Percentiles rank a stretch among this genome's conserved stretches.
These are phyloP conservation scores for Kuraishia hungarica DNA, from an alignment of 805 yeast genomes.

Conservation along the genomic window DNA sequence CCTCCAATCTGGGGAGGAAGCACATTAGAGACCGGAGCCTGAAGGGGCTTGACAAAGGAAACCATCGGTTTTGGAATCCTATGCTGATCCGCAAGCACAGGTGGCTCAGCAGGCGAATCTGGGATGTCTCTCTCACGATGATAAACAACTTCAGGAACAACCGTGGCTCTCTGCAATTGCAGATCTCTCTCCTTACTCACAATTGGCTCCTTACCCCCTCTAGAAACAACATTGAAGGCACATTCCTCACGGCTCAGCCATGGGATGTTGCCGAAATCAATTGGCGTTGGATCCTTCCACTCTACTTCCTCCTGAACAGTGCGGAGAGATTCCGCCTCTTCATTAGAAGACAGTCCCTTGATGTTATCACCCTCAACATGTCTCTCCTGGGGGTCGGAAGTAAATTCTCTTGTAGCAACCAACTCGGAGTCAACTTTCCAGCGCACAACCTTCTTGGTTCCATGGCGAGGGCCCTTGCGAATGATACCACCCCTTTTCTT, in stretches of 20 bases:
- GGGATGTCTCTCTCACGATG: neutral
- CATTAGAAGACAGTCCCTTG: neutral
- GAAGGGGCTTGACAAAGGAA: neutral
- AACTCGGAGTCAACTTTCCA: neutral
- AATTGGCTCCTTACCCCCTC: neutral
- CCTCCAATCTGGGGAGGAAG: neutral
- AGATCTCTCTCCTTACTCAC: neutral
- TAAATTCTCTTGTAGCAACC: neutral
- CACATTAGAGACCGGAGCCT: neutral
- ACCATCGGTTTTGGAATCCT: neutral
- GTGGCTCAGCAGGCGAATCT: neutral
- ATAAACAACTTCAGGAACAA: neutral
- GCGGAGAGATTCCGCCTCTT: neutral
- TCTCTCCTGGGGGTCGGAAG: conserved; percentile 1
- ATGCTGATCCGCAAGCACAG: neutral
- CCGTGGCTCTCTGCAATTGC: neutral
- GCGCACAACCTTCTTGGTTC: conserved; percentile 1
- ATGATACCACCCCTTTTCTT: neutral
- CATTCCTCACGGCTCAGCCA: conserved; percentile 1
- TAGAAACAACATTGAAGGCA: neutral
- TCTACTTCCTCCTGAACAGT: neutral
- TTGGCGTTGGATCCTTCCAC: conserved; percentile 1
- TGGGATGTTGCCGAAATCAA: neutral
- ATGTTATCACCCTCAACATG: neutral
- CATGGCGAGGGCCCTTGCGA: neutral